phyloP scores from a whole-genome alignment of 1,284 basidiomycete genomes.

The Ganoderma meredithae region DNA sequence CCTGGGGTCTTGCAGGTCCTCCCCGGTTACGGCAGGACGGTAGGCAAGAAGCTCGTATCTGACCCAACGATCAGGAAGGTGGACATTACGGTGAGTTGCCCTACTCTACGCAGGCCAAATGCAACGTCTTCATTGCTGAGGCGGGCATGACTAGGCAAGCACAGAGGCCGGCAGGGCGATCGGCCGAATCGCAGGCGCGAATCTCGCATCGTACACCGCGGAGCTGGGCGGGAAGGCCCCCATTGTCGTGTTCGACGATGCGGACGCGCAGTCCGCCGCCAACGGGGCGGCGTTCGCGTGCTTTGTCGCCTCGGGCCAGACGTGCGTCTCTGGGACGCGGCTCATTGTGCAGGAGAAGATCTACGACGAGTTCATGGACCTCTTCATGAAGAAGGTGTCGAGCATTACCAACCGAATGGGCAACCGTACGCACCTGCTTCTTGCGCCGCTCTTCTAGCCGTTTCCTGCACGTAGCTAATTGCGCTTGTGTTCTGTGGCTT shows the following conservation, averaged over 20 bases:
- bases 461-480: constrained; percentile 5
- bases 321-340: constrained; percentile 82
- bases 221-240: constrained; percentile 88
- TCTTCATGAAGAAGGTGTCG: constrained; percentile 67
- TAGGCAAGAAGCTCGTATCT: constrained; percentile 69
- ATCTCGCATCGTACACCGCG: constrained; percentile 78
- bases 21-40: constrained; percentile 70
- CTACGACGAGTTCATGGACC: constrained; percentile 70
- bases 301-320: constrained; percentile 86
- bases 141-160: constrained; percentile 64
- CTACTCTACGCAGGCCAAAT: background rate
- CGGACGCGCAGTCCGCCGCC: constrained; percentile 71
- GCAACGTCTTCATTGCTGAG: background rate
- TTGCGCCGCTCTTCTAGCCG: constrained; percentile 5
- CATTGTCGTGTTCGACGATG: constrained; percentile 79
- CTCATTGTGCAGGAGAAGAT: constrained; percentile 74
- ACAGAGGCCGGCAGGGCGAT: constrained; percentile 76
- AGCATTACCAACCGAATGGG: constrained; percentile 76
- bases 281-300: constrained; percentile 85
- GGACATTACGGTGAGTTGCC: constrained; percentile 73
- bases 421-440: constrained; percentile 55
- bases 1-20: constrained; percentile 77
- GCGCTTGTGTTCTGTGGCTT: background rate
- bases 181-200: constrained; percentile 74
- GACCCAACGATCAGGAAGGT: constrained; percentile 78